These are phyloP conservation scores for Crepidotus variabilis DNA, from an alignment of 768 basidiomycete species.

Conservation along the genomic window DNA sequence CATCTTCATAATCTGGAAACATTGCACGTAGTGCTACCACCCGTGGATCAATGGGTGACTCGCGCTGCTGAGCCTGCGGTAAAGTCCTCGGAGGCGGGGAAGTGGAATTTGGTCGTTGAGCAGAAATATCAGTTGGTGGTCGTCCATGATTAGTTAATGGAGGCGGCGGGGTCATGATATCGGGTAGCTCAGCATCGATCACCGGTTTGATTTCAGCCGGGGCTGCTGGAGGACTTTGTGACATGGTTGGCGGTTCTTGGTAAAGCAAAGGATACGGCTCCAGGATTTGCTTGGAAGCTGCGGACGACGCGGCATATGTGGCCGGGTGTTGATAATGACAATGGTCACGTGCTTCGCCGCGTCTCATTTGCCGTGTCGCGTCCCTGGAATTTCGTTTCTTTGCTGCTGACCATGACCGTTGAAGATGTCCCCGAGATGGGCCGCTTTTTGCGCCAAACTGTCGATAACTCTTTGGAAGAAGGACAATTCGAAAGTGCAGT, in stretches of 20 bases:
- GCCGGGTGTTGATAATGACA: too few species aligned
- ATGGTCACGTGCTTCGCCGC: constrained; percentile 1
- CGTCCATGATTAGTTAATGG: not conserved
- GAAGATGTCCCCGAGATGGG: constrained; percentile 23
- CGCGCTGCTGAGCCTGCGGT: constrained; percentile 6
- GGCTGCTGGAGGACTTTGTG: not conserved
- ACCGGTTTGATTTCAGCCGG: not conserved
- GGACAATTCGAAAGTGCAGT: constrained; percentile 72
- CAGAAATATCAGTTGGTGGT: not conserved
- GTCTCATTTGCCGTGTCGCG: constrained; percentile 6
- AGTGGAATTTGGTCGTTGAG: not conserved
- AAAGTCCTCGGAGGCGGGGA: constrained; percentile 1
- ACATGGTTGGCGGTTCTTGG: not conserved
- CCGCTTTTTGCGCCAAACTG: constrained; percentile 35
- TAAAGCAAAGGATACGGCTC: not conserved
- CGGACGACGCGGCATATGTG: too few species aligned
- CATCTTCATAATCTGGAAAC: constrained; percentile 79
- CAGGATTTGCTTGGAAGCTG: too few species aligned
- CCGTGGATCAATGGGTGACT: constrained; percentile 39
- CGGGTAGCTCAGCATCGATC: not conserved
- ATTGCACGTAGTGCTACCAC: constrained; percentile 56
- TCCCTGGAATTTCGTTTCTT: not conserved
- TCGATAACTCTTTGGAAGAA: constrained; percentile 76
- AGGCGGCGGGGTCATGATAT: not conserved
- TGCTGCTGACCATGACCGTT: constrained; percentile 1